Evolutionary conservation across 257 asterid species (phyloP), one percentile per base, ranked within the genome.

Genomic region (Solanum ossicruentum): DNA sequence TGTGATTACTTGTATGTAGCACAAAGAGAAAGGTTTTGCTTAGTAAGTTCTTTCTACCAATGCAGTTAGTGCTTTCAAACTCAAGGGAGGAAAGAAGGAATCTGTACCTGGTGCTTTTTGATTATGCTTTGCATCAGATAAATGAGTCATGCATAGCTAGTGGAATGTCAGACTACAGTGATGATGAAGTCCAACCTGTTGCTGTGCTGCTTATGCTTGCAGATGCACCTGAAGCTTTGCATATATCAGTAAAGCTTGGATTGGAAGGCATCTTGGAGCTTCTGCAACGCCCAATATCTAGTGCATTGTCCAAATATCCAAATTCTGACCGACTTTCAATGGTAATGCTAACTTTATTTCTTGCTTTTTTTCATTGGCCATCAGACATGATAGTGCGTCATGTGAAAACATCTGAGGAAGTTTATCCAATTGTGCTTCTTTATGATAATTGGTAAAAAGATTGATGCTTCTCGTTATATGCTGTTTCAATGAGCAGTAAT

Each of bases 191-290:
- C 87, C 97, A 93, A 84, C 98, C 98, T 82, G 95, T 97, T 89
- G 97, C 98, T 87, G 90, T 93, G 86, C 93, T 94, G 93, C 99
- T 97, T 60, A 89, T 94, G 91, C 97, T 94, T 71, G 99, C 98
- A 80, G 98, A 97, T 90, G 99, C 97, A 84, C 93, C 99, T 69
- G 99, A 97, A 94, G 99, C 97, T 52, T 89, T 97, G 85, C 94
- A 95, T 90, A 92, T 94, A 81, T 94, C 99, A 81, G 97, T 95
- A 87, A 95, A 94, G 90, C 91, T 97, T 89, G 98, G 99, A 43
- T 93, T 95, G 86, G 99, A 97, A 88, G 99, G 99, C 77, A 91
- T 97, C 85, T 88, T 93, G 86, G 95, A 94, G 85, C 93, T 97
- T 84, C 88, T 95, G 92, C 92, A 91, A 91, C 93, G 95, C 91